Base-by-base conservation (phyloP, 1,284 basidiomycete genomes). In the Sparassis latifolia region DNA sequence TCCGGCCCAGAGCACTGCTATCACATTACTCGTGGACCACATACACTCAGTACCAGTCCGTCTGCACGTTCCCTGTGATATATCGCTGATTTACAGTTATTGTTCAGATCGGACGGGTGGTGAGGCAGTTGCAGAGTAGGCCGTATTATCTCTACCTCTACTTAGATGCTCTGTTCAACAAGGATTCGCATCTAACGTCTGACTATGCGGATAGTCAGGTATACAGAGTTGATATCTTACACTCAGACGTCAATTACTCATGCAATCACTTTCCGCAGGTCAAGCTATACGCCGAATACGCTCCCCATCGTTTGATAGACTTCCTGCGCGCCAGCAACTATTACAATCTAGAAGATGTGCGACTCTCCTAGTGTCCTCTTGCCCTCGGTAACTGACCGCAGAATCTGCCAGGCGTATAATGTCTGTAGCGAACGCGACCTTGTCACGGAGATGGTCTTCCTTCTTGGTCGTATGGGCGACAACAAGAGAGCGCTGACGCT, bases 401-500 rank as follows among this genome's bases (percentile, higher is more conserved):
- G 42, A 7, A 44, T 30, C 6, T 30, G 3, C 20, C 59, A 93
- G 84, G 95, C 96, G n/a, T 96, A 94, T 67, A 71, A 78, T 45
- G 82, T 93, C 12, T 97, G 94, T 65, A 83, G 86, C 59, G 79
- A 85, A 53, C 80, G 84, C 38, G 93, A 96, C 62, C 80, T 92
- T 40, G 94, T 99, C 0, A 84, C 85, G 0, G 97, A 99, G 70
- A 97, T 97, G 90, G 96, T 99, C 5, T 99, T 97, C 72, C 76
- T 99, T 0, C 83, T 99, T 0, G 97, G 97, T 0, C 83, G 92
- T 7, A 97, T 98, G 88, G 97, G 97, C 4, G 92, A 98, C 68
- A 97, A 97, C 68, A 95, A 92, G 72, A 80, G 91, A 60, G 97
- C 97, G 0, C 69, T 99, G 52, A 90, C 86, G 52, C 78, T 99